Evolutionary conservation across 2,329 filamentous ascomycete species (phyloP).

Genomic region (Pseudocercospora crystallina): DNA sequence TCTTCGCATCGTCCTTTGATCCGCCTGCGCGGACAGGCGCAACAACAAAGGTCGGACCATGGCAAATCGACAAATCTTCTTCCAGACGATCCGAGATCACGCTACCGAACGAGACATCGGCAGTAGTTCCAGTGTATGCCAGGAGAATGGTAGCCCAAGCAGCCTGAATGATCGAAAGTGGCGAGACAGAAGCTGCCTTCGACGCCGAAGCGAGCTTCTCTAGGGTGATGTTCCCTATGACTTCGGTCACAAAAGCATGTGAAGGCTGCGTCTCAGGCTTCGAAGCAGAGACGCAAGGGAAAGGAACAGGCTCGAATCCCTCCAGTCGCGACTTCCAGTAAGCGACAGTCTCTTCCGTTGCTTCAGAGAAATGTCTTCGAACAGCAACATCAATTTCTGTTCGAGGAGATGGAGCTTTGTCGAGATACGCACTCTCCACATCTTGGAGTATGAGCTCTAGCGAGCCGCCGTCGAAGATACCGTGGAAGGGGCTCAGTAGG

Average conservation of each 20-base stretch:
- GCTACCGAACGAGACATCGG: conserved; percentile 70
- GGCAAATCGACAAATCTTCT: conserved; percentile 36
- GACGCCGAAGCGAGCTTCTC: conserved; percentile 5
- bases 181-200: conserved; percentile 1
- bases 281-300: conserved; percentile 7
- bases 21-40: conserved; percentile 24
- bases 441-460: conserved; percentile 15
- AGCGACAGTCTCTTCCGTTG: neutral
- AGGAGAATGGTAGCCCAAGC: conserved; percentile 12
- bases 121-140: conserved; percentile 28
- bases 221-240: conserved; percentile 4
- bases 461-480: conserved; percentile 17
- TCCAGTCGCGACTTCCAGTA: conserved; percentile 11
- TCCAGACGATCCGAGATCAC: conserved; percentile 71
- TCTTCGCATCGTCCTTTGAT: conserved; percentile 22
- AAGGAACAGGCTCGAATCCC: conserved; percentile 7
- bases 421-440: conserved; percentile 7
- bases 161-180: conserved; percentile 13
- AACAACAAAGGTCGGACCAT: conserved; percentile 33
- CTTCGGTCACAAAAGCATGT: conserved; percentile 3
- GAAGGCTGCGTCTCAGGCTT: conserved; percentile 4
- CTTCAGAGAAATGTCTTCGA: conserved; percentile 7
- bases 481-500: conserved; percentile 16
- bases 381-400: conserved; percentile 10
- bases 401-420: neutral